These are phyloP conservation scores for Colletotrichum australisinense DNA, from an alignment of 2,329 filamentous ascomycete genomes.

Conservation along the genomic window DNA sequence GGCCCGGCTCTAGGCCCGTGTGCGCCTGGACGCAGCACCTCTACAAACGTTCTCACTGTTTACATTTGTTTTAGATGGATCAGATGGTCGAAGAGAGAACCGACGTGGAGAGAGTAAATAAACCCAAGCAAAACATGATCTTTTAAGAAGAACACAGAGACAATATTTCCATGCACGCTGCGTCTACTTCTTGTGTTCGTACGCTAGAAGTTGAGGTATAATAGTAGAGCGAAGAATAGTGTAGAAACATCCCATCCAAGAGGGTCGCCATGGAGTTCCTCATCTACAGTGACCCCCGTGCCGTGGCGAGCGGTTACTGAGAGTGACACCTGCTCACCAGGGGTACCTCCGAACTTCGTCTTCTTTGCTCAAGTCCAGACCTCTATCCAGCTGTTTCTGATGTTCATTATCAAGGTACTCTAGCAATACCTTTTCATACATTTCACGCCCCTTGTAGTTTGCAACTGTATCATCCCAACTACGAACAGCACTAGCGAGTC, in stretches of 20 bases:
- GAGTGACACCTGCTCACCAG: constrained; percentile 48
- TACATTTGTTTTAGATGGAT: too few species aligned
- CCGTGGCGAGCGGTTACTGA: background rate
- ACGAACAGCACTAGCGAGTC: constrained; percentile 80
- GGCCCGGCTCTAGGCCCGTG: too few species aligned
- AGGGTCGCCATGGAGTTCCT: background rate
- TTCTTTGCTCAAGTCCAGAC: constrained; percentile 71
- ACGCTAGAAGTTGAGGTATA: too few species aligned
- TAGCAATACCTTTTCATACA: constrained; percentile 78
- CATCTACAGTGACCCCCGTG: background rate
- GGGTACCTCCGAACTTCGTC: constrained; percentile 74
- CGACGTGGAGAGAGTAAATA: too few species aligned
- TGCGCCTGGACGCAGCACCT: too few species aligned
- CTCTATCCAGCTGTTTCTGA: constrained; percentile 75
- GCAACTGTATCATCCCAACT: constrained; percentile 86
- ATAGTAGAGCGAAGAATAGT: too few species aligned
- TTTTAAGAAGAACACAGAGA: too few species aligned
- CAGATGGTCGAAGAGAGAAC: too few species aligned
- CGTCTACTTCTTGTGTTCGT: too few species aligned
- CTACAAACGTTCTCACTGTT: background rate
- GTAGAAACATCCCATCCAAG: too few species aligned
- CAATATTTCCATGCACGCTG: too few species aligned
- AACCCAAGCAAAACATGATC: too few species aligned
- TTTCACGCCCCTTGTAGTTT: constrained; percentile 81
- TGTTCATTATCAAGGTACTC: constrained; percentile 83